Base-by-base conservation (phyloP, 2,329 filamentous ascomycete genomes). In the Pseudogymnoascus sp. region DNA sequence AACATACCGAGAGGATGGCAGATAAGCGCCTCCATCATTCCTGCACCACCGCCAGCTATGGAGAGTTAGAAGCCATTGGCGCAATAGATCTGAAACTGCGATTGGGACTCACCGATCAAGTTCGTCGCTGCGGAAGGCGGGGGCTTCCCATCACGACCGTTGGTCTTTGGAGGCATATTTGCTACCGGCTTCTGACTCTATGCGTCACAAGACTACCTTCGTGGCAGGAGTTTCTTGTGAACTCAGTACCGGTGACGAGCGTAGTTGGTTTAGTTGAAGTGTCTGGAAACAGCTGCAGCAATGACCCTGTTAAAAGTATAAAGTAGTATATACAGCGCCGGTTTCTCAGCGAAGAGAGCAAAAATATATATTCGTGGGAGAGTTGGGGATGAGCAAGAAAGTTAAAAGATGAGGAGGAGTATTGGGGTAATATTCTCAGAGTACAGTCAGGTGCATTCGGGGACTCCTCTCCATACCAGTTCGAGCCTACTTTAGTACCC, bases 1-100 rank as follows among this genome's bases (percentile, higher is more conserved):
- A 25, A 70, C 82, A 71, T 83, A 93, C 90, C 90, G 64, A 97
- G 84, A 66, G 95, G 95, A 81, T 99, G 95, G 77, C 95, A 99
- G 62, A 82, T 92, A 66, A 99, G 87, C 59, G 95, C 95, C 79
- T 99, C 95, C 93, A 97, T 97, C 93, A 97, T 97, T 73, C 95
- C 95, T 70, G 95, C 95, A 77, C 91, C 91, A 75, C 95, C 95
- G 75, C 95, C 95, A 75, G 95, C 95, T 96, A 70, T 70, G 40
- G 25, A 49, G 18, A 18, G 64, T 66, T 38, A 64, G 65, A 6
- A 40, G 42, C 37, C 28, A 38, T 21, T 25, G 59, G 37, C 49
- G 49, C 49, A 43, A 36, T 62, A 60, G 63, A 38, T 62, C 40
- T 49, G 36, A 25, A 23, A 40, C 61, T 63, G 60, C 21, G 49